These are phyloP conservation scores for Stromatinia cepivora DNA, from an alignment of 2,329 filamentous ascomycete genomes.

Conservation along the genomic window DNA sequence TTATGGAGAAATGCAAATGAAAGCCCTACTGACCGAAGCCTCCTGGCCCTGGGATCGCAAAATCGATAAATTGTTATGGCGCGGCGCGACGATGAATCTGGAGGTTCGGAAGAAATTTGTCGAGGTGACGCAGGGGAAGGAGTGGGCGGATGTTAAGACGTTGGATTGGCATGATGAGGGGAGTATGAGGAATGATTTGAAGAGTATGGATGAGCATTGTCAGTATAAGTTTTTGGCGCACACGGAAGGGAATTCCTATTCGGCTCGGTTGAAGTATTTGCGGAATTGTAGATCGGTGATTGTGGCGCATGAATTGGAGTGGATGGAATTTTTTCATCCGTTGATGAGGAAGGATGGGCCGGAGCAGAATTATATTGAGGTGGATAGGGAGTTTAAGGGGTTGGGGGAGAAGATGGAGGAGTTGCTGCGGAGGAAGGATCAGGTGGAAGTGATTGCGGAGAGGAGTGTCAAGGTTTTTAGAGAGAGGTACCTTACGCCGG, in stretches of 20 bases:
- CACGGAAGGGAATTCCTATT: constrained; percentile 14
- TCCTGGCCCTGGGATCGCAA: constrained; percentile 39
- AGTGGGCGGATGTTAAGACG: constrained; percentile 50
- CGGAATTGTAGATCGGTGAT: constrained; percentile 19
- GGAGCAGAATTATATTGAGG: constrained; percentile 39
- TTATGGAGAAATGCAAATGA: constrained; percentile 43
- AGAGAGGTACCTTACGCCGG: constrained; percentile 49
- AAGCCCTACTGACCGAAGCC: constrained; percentile 44
- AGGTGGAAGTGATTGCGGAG: constrained; percentile 39
- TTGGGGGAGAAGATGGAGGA: constrained; percentile 48
- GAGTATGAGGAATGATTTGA: constrained; percentile 20
- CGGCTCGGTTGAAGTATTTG: constrained; percentile 14
- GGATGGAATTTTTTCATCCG: constrained; percentile 23
- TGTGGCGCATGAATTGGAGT: constrained; percentile 19
- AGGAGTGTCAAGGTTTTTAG: constrained; percentile 33
- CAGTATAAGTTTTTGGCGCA: constrained; percentile 22
- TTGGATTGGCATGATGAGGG: constrained; percentile 19
- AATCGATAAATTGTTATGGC: constrained; percentile 48
- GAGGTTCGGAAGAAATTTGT: constrained; percentile 27
- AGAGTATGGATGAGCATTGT: constrained; percentile 20
- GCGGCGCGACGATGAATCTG: constrained; percentile 48
- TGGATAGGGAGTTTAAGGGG: constrained; percentile 41
- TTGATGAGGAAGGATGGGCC: constrained; percentile 45
- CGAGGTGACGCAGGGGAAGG: constrained; percentile 33
- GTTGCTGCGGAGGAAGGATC: constrained; percentile 35